phyloP scores from a whole-genome alignment of 164 flowering plant species.

The Dillenia suffruticosa region DNA sequence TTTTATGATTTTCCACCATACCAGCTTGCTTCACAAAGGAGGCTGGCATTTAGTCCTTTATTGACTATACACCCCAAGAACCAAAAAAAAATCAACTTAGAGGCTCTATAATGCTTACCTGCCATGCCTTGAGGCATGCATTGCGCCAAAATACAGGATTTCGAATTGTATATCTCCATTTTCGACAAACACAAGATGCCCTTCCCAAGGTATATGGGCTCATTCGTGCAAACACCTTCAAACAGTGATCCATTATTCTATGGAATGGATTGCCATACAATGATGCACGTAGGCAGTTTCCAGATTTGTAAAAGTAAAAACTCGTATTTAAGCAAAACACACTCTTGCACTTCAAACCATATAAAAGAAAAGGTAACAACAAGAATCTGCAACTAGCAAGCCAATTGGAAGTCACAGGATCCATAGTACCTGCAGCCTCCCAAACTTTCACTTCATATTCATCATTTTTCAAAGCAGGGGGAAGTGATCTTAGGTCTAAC shows the following conservation, averaged over 20 bases:
- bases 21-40: slow-evolving; percentile 53
- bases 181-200: slow-evolving; percentile 96
- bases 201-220: slow-evolving; percentile 77
- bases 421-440: no score
- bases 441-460: no score
- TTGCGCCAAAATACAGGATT: slow-evolving; percentile 86
- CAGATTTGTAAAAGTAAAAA: no score
- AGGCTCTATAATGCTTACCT: slow-evolving; percentile 34
- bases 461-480: no score
- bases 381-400: neutral
- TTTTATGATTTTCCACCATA: slow-evolving; percentile 67
- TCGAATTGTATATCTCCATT: slow-evolving; percentile 92
- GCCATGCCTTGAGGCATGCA: slow-evolving; percentile 97
- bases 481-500: no score
- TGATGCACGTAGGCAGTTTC: no score
- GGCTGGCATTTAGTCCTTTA: slow-evolving; percentile 2
- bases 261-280: no score
- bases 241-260: slow-evolving; percentile 6
- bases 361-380: neutral
- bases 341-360: neutral
- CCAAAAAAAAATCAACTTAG: neutral
- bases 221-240: slow-evolving; percentile 81
- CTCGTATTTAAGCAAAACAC: no score
- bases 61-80: neutral
- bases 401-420: no score